Evolutionary conservation across 139 green algal genomes (phyloP).

Genomic region (Spirogloea muscicola): DNA sequence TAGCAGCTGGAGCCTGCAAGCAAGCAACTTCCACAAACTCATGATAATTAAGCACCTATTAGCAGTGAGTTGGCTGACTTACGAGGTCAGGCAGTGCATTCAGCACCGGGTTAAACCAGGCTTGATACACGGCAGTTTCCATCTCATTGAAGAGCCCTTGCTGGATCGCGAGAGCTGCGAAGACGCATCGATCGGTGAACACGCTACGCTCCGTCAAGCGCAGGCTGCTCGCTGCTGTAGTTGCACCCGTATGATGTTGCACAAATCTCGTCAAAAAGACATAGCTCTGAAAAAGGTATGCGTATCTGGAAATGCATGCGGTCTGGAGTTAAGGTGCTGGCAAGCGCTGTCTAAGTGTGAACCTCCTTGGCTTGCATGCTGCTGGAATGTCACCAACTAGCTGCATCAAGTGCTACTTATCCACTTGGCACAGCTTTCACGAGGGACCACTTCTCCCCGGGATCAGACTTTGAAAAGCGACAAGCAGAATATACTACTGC

Average conservation of each 20-base stretch:
- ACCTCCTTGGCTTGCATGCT: too few relatives aligned
- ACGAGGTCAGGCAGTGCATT: constrained; percentile 55
- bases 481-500: too few relatives aligned
- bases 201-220: constrained; percentile 85
- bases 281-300: constrained; percentile 96
- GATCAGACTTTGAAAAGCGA: too few relatives aligned
- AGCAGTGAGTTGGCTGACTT: neutral
- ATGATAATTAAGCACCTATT: too few relatives aligned
- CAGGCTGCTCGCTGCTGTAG: constrained; percentile 41
- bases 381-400: too few relatives aligned
- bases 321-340: too few relatives aligned
- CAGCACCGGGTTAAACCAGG: constrained; percentile 55
- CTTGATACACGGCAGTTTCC: constrained; percentile 80
- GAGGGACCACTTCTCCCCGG: too few relatives aligned
- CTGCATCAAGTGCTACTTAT: too few relatives aligned
- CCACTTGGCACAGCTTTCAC: too few relatives aligned
- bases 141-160: constrained; percentile 70
- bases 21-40: neutral
- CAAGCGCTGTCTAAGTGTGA: too few relatives aligned
- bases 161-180: constrained; percentile 80
- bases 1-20: neutral
- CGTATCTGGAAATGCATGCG: constrained; percentile 61
- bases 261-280: constrained; percentile 82
- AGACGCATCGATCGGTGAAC: constrained; percentile 93
- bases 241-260: constrained; percentile 31